Conservation (phyloP, 1,284 basidiomycete genomes). For the Cutaneotrichosporon spelunceum region DNA sequence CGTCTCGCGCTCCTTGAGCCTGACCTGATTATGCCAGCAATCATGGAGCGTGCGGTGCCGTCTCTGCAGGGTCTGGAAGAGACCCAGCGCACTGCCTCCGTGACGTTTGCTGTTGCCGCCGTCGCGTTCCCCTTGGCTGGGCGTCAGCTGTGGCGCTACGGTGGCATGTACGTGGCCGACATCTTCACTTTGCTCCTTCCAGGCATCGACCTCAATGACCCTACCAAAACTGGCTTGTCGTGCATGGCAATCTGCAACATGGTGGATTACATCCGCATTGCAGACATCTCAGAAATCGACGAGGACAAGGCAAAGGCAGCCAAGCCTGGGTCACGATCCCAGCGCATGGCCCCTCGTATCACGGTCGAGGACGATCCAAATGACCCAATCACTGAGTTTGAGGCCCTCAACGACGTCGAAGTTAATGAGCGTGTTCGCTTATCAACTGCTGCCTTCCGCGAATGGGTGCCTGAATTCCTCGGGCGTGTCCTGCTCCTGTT, state of each 20-base stretch:
- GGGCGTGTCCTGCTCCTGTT: slow-evolving; percentile 80
- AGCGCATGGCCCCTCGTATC: slow-evolving; percentile 28
- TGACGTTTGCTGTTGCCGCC: slow-evolving; percentile 80
- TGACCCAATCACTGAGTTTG: slow-evolving; percentile 42
- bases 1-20: slow-evolving; percentile 75
- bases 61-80: slow-evolving; percentile 92
- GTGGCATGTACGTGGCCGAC: slow-evolving; percentile 83
- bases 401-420: slow-evolving; percentile 40
- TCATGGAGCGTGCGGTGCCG: slow-evolving; percentile 85
- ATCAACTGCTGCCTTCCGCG: slow-evolving; percentile 51
- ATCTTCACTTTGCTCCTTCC: slow-evolving; percentile 87
- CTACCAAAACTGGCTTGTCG: slow-evolving; percentile 67
- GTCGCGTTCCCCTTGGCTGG: slow-evolving; percentile 75
- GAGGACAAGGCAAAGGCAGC: slow-evolving; percentile 17
- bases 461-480: slow-evolving; percentile 87
- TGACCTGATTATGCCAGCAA: slow-evolving; percentile 80
- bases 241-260: slow-evolving; percentile 62
- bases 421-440: slow-evolving; percentile 42
- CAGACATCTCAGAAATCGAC: slow-evolving; percentile 45
- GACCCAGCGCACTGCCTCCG: slow-evolving; percentile 87
- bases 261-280: slow-evolving; percentile 73
- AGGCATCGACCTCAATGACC: slow-evolving; percentile 72
- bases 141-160: slow-evolving; percentile 68
- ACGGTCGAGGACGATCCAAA: slow-evolving; percentile 43
- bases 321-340: slow-evolving; percentile 30